phyloP scores from a whole-genome alignment of 306 rosid species.

The Dalbergia cultrata region DNA sequence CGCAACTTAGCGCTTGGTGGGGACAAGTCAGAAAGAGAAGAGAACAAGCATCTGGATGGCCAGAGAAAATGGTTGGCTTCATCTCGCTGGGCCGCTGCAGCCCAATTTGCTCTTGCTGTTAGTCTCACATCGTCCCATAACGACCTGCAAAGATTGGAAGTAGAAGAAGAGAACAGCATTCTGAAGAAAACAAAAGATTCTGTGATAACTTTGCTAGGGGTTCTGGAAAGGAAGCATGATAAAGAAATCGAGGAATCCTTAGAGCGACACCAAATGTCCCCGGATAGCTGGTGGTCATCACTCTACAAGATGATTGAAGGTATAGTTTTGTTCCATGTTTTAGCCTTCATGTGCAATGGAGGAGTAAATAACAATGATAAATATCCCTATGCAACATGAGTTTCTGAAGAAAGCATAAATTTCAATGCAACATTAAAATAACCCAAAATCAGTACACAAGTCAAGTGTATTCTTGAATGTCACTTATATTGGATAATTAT shows the following conservation, averaged over 20 bases:
- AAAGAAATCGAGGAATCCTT: constrained; percentile 68
- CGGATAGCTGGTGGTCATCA: constrained; percentile 83
- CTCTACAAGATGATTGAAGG: constrained; percentile 94
- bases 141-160: constrained; percentile 77
- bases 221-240: constrained; percentile 86
- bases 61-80: constrained; percentile 68
- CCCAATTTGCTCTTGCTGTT: constrained; percentile 74
- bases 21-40: constrained; percentile 51
- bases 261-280: constrained; percentile 56
- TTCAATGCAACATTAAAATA: constrained; percentile 19
- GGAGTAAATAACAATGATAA: background rate
- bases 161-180: constrained; percentile 67
- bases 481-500: background rate
- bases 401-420: constrained; percentile 22
- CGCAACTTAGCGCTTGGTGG: constrained; percentile 65
- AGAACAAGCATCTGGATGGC: constrained; percentile 48
- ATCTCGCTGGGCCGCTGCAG: constrained; percentile 81
- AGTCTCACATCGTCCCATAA: constrained; percentile 73
- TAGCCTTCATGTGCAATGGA: constrained; percentile 15
- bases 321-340: constrained; percentile 43
- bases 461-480: background rate
- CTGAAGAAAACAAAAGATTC: constrained; percentile 86
- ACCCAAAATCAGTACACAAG: background rate
- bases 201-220: constrained; percentile 81
- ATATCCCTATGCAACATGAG: constrained; percentile 4